Evolutionary conservation across 1,284 basidiomycete genomes (phyloP).

Genomic region (Tilletiaria anomala): DNA sequence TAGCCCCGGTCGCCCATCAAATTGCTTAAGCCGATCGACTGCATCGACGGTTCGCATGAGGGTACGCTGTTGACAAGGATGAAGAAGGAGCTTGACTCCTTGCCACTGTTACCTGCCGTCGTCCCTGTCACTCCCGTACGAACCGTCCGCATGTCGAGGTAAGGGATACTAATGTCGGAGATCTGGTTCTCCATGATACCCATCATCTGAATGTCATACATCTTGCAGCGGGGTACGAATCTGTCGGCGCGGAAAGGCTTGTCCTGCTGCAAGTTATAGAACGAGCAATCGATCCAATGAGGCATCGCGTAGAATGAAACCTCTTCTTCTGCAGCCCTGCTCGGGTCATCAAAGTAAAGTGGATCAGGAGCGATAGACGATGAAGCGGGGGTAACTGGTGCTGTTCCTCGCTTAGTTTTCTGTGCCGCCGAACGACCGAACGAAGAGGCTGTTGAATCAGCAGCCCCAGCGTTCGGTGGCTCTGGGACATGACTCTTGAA

Average conservation of each 20-base stretch:
- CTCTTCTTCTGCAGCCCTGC: slow-evolving; percentile 8
- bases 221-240: slow-evolving; percentile 38
- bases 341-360: slow-evolving; percentile 24
- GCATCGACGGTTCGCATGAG: neutral
- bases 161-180: slow-evolving; percentile 32
- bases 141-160: slow-evolving; percentile 22
- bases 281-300: slow-evolving; percentile 38
- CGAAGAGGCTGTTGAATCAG: neutral
- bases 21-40: no score
- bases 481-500: slow-evolving; percentile 14
- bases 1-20: neutral
- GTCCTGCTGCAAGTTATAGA: slow-evolving; percentile 38
- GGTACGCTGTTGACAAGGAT: neutral
- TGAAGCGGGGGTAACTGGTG: no score
- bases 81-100: no score
- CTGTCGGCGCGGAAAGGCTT: slow-evolving; percentile 33
- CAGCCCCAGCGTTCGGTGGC: neutral
- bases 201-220: slow-evolving; percentile 38
- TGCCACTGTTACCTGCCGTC: no score
- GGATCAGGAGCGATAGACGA: slow-evolving; percentile 16
- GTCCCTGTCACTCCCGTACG: no score
- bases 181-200: slow-evolving; percentile 36
- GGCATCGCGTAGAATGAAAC: slow-evolving; percentile 31
- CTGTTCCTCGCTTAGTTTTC: no score
- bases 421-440: neutral